Evolutionary conservation across 139 green algal genomes (phyloP).

Genomic region (Tetradesmus lagerheimii): DNA sequence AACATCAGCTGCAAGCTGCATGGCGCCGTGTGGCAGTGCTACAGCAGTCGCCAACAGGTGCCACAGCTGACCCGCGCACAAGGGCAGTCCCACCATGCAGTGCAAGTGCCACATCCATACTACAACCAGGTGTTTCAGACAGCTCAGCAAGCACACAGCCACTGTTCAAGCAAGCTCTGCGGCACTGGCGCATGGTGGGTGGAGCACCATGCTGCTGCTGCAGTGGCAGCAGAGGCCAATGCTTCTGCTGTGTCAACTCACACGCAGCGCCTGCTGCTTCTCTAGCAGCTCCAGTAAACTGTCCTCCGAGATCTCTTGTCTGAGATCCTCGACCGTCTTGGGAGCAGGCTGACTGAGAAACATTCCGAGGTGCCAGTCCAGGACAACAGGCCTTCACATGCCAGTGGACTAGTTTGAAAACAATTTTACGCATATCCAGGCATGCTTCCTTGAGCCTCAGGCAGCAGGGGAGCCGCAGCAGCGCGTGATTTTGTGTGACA

Average conservation of each 20-base stretch:
- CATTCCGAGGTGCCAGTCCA: constrained; percentile 7
- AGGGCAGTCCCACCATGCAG: neutral
- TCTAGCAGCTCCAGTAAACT: constrained; percentile 8
- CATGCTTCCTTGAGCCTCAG: too few species aligned
- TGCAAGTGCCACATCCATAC: neutral
- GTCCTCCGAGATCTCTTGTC: constrained; percentile 9
- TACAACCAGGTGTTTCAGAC: neutral
- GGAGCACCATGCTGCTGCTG: neutral
- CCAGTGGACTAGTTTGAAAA: too few species aligned
- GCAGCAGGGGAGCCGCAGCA: too few species aligned
- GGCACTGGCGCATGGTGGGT: neutral
- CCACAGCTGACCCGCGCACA: neutral
- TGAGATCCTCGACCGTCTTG: constrained; percentile 10
- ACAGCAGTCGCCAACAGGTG: neutral
- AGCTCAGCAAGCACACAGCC: too few species aligned
- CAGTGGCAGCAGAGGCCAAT: too few species aligned
- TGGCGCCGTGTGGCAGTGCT: neutral
- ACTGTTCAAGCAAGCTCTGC: too few species aligned
- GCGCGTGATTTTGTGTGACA: too few species aligned
- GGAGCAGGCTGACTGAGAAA: constrained; percentile 28
- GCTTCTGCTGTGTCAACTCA: neutral
- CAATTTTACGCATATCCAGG: too few species aligned
- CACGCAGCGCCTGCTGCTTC: neutral
- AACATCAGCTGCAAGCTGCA: neutral
- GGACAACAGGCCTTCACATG: neutral